A percentile compares a stretch with the other conserved stretches of the same genome.
These are phyloP conservation scores for Plasmodium gonderi DNA, from an alignment of 169 alveolate genomes.

Conservation along the genomic window DNA sequence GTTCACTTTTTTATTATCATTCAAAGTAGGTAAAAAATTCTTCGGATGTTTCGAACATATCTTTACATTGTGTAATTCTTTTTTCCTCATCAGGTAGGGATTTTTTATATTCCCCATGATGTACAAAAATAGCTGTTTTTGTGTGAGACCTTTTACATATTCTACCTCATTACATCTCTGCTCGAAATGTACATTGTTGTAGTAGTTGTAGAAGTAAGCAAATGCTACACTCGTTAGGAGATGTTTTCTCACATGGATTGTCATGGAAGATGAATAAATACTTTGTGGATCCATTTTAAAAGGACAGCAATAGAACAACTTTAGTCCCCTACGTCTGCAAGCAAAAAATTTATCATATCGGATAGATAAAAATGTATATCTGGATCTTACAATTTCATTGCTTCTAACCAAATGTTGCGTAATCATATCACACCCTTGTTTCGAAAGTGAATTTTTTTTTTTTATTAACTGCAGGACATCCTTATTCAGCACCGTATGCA, in stretches of 20 bases:
- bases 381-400: background rate
- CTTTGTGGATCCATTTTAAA: background rate
- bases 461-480: background rate
- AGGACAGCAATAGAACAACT: background rate
- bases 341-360: background rate
- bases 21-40: background rate
- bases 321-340: background rate
- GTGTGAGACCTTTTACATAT: background rate
- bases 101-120: conserved; percentile 9
- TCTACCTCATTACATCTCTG: background rate
- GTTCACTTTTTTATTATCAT: background rate
- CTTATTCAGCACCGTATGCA: background rate
- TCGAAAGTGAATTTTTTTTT: background rate
- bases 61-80: background rate
- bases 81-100: conserved; percentile 1
- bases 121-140: conserved; percentile 41
- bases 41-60: background rate
- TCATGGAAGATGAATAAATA: conserved; percentile 7
- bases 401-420: background rate
- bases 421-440: background rate
- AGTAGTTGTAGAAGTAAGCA: conserved; percentile 51
- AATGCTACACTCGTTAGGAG: conserved; percentile 21
- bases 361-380: background rate
- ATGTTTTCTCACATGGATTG: conserved; percentile 29
- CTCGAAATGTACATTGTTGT: conserved; percentile 9